Percentiles rank a stretch among this genome's conserved stretches.
Evolutionary conservation across 2,329 filamentous ascomycete genomes (phyloP).

Genomic region (Cladosporium sp.): DNA sequence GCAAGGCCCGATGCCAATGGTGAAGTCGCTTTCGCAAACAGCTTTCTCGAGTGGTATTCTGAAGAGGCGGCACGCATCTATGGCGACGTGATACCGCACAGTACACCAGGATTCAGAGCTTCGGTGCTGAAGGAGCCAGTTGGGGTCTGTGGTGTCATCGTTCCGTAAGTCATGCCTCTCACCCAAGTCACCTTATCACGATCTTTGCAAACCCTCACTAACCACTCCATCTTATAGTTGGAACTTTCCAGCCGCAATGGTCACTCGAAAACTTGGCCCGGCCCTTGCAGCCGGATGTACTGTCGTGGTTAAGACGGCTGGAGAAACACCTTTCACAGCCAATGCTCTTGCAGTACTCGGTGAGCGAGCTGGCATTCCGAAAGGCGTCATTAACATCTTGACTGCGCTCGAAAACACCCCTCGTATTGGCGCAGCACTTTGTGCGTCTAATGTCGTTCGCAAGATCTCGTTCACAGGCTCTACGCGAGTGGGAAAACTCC

Average conservation of each 20-base stretch:
- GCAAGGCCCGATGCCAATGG: slow-evolving; percentile 20
- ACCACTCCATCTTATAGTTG: not conserved
- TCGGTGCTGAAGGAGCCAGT: slow-evolving; percentile 21
- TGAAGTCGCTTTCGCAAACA: slow-evolving; percentile 21
- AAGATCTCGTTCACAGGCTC: slow-evolving; percentile 75
- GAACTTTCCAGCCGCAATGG: slow-evolving; percentile 26
- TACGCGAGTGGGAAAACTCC: slow-evolving; percentile 62
- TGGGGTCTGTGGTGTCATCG: slow-evolving; percentile 22
- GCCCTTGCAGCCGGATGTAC: slow-evolving; percentile 27
- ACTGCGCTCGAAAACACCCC: slow-evolving; percentile 13
- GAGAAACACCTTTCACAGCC: slow-evolving; percentile 23
- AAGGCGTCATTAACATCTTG: slow-evolving; percentile 16
- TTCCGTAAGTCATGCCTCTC: not conserved
- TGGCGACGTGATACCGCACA: slow-evolving; percentile 11
- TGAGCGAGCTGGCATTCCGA: slow-evolving; percentile 18
- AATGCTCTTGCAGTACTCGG: slow-evolving; percentile 19
- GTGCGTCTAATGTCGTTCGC: slow-evolving; percentile 15
- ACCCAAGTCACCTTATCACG: not conserved
- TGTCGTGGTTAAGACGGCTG: slow-evolving; percentile 21
- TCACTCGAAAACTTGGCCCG: slow-evolving; percentile 17
- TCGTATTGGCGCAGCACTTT: slow-evolving; percentile 9
- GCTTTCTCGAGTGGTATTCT: slow-evolving; percentile 23
- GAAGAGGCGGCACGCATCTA: slow-evolving; percentile 17
- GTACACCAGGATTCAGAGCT: not conserved
- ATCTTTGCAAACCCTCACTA: not conserved